A percentile compares a stretch with the other conserved stretches of the same genome.
Evolutionary conservation across 495 filamentous ascomycete species (phyloP).

Genomic region (Penicillium ucsense): DNA sequence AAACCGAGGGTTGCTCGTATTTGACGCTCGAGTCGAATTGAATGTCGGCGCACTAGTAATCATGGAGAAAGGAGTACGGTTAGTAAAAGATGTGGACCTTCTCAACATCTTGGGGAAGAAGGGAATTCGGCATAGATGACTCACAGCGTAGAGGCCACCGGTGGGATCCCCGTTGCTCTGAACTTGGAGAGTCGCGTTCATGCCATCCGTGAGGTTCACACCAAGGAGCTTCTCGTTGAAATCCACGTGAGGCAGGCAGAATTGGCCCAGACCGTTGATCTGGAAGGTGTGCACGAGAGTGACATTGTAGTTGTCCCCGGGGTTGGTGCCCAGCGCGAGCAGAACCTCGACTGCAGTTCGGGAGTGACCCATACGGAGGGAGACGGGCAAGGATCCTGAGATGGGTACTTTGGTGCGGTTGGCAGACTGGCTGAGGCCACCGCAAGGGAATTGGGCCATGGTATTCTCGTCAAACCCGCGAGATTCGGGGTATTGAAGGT

Average conservation of each 20-base stretch:
- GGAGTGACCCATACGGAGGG: conserved; percentile 46
- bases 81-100: neutral
- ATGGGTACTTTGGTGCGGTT: conserved; percentile 43
- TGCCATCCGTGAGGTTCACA: conserved; percentile 31
- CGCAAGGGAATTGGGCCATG: conserved; percentile 47
- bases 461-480: conserved; percentile 45
- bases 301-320: conserved; percentile 44
- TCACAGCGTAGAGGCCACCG: conserved; percentile 47
- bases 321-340: conserved; percentile 44
- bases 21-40: conserved; percentile 35
- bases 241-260: conserved; percentile 45
- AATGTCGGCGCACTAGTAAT: conserved; percentile 49
- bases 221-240: conserved; percentile 25
- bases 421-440: conserved; percentile 38
- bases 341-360: conserved; percentile 47
- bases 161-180: conserved; percentile 41
- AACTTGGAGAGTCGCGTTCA: conserved; percentile 57
- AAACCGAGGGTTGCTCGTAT: conserved; percentile 26
- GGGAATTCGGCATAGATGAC: neutral
- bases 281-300: conserved; percentile 39
- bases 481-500: conserved; percentile 44
- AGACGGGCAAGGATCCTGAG: conserved; percentile 37
- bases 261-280: conserved; percentile 42
- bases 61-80: neutral
- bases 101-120: neutral